phyloP scores from a whole-genome alignment of 768 basidiomycete species.

The Macrolepiota dolichaula region DNA sequence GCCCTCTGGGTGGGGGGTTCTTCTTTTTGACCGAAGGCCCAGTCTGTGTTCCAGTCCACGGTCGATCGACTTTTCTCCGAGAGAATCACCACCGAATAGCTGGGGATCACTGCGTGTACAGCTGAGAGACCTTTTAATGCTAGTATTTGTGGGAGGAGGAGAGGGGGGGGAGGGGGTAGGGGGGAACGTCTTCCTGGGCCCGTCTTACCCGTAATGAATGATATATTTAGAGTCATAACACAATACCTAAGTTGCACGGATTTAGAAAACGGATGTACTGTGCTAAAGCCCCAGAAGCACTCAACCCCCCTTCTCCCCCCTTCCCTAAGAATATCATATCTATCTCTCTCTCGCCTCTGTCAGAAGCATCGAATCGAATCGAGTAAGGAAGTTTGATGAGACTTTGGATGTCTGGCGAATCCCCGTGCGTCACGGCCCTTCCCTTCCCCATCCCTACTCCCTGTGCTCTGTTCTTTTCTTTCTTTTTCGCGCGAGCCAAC shows the following conservation, averaged over 20 bases:
- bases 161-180: no score
- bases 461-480: no score
- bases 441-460: no score
- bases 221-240: not conserved
- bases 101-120: not conserved
- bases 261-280: not conserved
- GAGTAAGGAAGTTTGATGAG: constrained; percentile 1
- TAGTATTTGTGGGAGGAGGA: no score
- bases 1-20: no score
- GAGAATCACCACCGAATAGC: not conserved
- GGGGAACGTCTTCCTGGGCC: not conserved
- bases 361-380: not conserved
- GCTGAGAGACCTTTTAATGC: not conserved
- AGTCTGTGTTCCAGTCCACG: not conserved
- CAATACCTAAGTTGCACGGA: not conserved
- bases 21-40: not conserved
- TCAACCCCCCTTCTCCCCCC: no score
- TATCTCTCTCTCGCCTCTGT: no score
- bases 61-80: constrained; percentile 1
- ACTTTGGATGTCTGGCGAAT: not conserved
- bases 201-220: not conserved
- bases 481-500: no score
- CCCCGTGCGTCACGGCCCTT: constrained; percentile 9
- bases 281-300: no score
- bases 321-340: no score